phyloP scores from a whole-genome alignment of 2,329 filamentous ascomycete species.

The Fusarium lyarnte region DNA sequence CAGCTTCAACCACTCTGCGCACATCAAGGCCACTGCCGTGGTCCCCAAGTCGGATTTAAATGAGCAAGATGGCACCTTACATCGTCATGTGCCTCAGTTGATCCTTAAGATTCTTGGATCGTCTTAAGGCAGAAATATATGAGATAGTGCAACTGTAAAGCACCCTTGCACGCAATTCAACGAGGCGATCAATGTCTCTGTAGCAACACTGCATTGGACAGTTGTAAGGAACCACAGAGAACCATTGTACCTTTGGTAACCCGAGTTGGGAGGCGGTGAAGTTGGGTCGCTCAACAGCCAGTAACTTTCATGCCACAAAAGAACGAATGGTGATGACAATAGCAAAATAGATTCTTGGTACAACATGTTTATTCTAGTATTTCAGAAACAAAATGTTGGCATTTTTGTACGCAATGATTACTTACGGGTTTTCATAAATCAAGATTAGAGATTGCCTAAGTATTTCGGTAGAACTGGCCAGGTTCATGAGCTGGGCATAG shows the following conservation, averaged over 20 bases:
- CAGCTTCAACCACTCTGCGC: constrained; percentile 21
- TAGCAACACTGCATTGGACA: not conserved
- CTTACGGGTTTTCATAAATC: not conserved
- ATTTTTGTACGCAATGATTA: not conserved
- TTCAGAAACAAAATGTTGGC: too few species aligned
- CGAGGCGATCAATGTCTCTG: constrained; percentile 1
- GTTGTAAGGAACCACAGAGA: not conserved
- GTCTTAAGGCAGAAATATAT: constrained; percentile 24
- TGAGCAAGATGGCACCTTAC: constrained; percentile 17
- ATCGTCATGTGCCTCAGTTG: constrained; percentile 21
- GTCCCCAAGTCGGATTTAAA: not conserved
- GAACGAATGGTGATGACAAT: not conserved
- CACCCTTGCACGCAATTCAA: constrained; percentile 10
- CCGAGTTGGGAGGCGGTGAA: constrained; percentile 15
- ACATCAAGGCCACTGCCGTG: not conserved
- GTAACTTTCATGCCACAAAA: not conserved
- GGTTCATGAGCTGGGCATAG: not conserved
- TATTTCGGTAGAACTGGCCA: not conserved
- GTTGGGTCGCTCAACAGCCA: not conserved
- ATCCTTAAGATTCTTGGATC: constrained; percentile 21
- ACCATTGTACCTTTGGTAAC: too few species aligned
- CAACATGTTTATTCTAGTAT: too few species aligned
- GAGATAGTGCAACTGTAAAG: constrained; percentile 16
- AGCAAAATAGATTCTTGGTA: not conserved
- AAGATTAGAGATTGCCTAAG: not conserved